Conservation (phyloP, 805 yeast genomes). For the Ogataea methanolica region DNA sequence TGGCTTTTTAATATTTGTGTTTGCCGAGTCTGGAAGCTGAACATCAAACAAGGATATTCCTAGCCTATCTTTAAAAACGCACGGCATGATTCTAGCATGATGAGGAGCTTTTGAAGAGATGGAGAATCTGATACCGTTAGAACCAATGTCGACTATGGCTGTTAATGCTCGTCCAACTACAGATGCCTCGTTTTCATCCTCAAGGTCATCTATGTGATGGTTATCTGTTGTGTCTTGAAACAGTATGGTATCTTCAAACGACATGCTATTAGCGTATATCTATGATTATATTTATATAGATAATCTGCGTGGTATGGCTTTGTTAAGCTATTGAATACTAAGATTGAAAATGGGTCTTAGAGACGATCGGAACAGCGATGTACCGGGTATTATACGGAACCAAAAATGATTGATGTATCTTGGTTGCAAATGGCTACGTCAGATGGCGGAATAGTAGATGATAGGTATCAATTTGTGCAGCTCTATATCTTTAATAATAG, state of each 20-base stretch:
- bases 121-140: slow-evolving; percentile 70
- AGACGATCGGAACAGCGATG: no score
- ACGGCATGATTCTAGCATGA: slow-evolving; percentile 73
- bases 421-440: no score
- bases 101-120: slow-evolving; percentile 65
- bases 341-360: no score
- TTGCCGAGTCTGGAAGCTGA: slow-evolving; percentile 37
- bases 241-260: slow-evolving; percentile 25
- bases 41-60: slow-evolving; percentile 67
- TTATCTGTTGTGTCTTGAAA: slow-evolving; percentile 26
- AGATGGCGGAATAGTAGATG: no score
- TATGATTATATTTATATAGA: no score
- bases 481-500: no score
- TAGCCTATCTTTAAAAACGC: slow-evolving; percentile 69
- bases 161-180: slow-evolving; percentile 53
- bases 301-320: no score
- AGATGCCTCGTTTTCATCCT: slow-evolving; percentile 42
- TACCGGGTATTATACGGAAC: no score
- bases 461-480: no score
- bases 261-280: slow-evolving; percentile 13
- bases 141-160: slow-evolving; percentile 74
- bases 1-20: slow-evolving; percentile 36
- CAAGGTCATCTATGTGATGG: slow-evolving; percentile 25
- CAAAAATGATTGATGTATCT: no score
- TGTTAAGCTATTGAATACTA: no score